Evolutionary conservation across 176 grass and related monocot genomes (phyloP), one percentile per base, ranked within the genome.

Genomic region (barley (Hordeum vulgare)): DNA sequence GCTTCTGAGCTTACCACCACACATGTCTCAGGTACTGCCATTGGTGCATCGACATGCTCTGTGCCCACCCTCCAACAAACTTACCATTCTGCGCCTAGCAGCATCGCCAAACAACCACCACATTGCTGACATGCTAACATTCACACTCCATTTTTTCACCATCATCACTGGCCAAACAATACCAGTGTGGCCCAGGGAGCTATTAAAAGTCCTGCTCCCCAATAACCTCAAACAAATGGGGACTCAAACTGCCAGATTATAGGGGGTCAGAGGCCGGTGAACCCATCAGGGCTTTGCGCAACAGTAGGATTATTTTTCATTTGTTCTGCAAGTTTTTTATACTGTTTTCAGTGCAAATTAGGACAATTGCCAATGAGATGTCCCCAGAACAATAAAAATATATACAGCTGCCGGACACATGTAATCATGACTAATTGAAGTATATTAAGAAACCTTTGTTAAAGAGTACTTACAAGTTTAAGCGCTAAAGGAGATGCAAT

Each of bases 401-500:
- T 37, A 41, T 41, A 85, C 37, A 85, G 33, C 20, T 82, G 25
- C 18, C 8, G 13, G 42, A 56, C n/a, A 33, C 49, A 58, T 56
- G 47, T 24, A 47, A 61, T n/a, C 28, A 77, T 69, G 60, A 80
- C 14, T 62, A 40, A 60, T 41, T 2, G 11, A 33, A 75, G 37
- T 72, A 31, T 31, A 70, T 61, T 8, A 76, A 60, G 20, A 80
- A 85, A 60, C 57, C 10, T 31, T 70, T 26, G 35, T 63, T 47
- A 61, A 47, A 65, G 42, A 78, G 20, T 76, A 93, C 89, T 93
- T 89, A 91, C 96, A 80, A 78, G 88, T 61, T 88, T 85, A 61
- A 98, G 86, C 28, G 90, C 96, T 81, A 98, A 88, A 80, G 96
- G 96, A 90, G 96, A 98, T 64, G 90, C 96, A 78, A 98, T 83